Percentiles rank a stretch among this genome's conserved stretches.
Evolutionary conservation across 2,329 filamentous ascomycete genomes (phyloP).

Genomic region (Dendryphion nanum): DNA sequence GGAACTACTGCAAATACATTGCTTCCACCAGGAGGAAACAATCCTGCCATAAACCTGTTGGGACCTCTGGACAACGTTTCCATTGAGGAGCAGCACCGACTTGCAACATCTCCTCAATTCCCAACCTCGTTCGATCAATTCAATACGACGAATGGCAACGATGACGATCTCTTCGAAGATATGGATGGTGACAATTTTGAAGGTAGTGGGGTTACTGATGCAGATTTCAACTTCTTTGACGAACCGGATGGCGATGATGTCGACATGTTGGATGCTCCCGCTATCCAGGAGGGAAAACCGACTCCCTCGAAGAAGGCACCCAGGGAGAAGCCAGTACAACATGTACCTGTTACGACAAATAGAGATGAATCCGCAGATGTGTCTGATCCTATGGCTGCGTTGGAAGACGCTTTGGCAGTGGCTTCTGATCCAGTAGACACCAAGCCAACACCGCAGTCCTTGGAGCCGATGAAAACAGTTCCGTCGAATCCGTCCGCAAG

Average conservation of each 20-base stretch:
- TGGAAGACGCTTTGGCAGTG: conserved; percentile 27
- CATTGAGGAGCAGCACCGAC: conserved; percentile 17
- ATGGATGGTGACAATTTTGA: conserved; percentile 69
- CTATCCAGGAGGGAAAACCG: conserved; percentile 14
- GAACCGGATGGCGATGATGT: conserved; percentile 50
- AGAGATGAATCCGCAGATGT: conserved; percentile 24
- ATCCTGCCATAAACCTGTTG: conserved; percentile 33
- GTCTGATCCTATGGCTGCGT: conserved; percentile 25
- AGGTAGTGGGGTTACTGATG: conserved; percentile 75
- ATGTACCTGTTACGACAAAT: conserved; percentile 3
- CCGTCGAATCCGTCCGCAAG: too few relatives aligned
- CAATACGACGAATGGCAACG: conserved; percentile 30
- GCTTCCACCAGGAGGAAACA: conserved; percentile 26
- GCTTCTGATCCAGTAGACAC: conserved; percentile 2
- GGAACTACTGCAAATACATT: conserved; percentile 25
- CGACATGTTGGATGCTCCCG: conserved; percentile 31
- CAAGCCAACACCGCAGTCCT: not conserved
- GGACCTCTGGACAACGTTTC: conserved; percentile 22
- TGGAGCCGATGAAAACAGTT: not conserved
- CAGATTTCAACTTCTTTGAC: conserved; percentile 82
- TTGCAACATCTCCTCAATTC: conserved; percentile 22
- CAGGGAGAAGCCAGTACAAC: conserved; percentile 5
- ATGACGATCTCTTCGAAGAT: conserved; percentile 67
- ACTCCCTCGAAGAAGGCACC: conserved; percentile 4
- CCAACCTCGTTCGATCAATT: conserved; percentile 21